Percentiles rank a stretch among this genome's conserved stretches.
phyloP scores from a whole-genome alignment of 83 land plant species.

The Diphasiastrum complanatum region DNA sequence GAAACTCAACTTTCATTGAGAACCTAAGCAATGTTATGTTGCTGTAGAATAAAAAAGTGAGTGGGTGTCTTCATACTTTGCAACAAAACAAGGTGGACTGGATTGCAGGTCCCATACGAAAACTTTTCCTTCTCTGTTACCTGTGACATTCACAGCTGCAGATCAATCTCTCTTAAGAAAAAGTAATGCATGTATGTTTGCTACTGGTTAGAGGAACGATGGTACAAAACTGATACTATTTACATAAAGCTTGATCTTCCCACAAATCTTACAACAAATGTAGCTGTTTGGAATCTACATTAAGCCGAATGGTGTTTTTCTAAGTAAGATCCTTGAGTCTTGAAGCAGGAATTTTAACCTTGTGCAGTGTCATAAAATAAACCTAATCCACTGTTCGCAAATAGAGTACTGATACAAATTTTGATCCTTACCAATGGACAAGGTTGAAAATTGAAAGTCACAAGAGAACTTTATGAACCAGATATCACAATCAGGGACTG shows the following conservation, averaged over 20 bases:
- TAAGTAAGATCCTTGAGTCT: not conserved
- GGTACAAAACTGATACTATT: no score
- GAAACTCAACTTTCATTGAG: not conserved
- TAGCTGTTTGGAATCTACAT: no score
- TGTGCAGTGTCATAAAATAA: not conserved
- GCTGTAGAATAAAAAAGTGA: not conserved
- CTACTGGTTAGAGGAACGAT: not conserved
- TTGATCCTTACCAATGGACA: conserved; percentile 61
- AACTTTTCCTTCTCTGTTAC: conserved; percentile 92
- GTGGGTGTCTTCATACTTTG: conserved; percentile 40
- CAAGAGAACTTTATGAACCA: conserved; percentile 99
- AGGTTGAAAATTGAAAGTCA: conserved; percentile 74
- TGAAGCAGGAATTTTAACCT: not conserved
- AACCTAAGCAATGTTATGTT: not conserved
- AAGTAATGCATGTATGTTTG: not conserved
- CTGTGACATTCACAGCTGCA: conserved; percentile 24
- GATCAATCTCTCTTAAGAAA: not conserved
- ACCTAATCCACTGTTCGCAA: not conserved
- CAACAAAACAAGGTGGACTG: conserved; percentile 77
- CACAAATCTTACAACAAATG: no score
- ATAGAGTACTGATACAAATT: conserved; percentile 2
- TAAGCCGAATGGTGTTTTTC: not conserved
- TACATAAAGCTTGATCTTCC: no score
- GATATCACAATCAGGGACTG: conserved; percentile 96
- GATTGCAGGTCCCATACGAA: conserved; percentile 92